phyloP scores from a whole-genome alignment of 345 rosid species.

The Firmiana major region DNA sequence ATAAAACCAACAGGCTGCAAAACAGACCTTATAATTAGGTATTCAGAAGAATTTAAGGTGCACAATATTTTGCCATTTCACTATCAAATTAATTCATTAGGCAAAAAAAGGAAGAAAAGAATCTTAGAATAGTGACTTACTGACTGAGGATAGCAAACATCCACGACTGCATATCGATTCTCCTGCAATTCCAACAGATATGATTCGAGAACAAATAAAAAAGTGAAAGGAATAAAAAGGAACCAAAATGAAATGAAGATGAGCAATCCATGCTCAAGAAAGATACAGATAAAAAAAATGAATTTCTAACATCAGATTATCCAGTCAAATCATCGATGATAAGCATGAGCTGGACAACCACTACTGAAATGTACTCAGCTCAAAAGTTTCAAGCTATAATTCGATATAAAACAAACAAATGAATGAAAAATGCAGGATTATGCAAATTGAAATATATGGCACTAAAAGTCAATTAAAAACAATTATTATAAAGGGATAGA shows the following conservation, averaged over 20 bases:
- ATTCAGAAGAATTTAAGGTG: constrained; percentile 10
- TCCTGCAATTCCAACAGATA: constrained; percentile 48
- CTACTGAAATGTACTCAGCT: neutral
- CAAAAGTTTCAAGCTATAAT: neutral
- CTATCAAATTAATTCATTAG: constrained; percentile 1
- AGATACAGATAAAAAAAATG: neutral
- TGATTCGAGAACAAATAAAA: constrained; percentile 2
- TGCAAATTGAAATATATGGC: neutral
- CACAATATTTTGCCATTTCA: neutral
- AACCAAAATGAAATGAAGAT: neutral
- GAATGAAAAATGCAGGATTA: neutral
- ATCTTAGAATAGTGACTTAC: constrained; percentile 40
- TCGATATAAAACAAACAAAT: neutral
- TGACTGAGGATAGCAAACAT: constrained; percentile 78
- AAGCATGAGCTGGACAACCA: neutral
- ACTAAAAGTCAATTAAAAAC: neutral
- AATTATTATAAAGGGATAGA: neutral
- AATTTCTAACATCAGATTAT: neutral
- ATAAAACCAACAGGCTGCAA: constrained; percentile 87
- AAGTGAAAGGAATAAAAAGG: neutral
- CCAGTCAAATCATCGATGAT: neutral
- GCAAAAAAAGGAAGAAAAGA: neutral
- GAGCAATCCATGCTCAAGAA: neutral
- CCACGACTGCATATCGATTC: constrained; percentile 81
- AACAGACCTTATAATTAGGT: constrained; percentile 1